These are phyloP conservation scores for Fusarium heterosporum DNA, from an alignment of 2,329 filamentous ascomycete species.

Conservation along the genomic window DNA sequence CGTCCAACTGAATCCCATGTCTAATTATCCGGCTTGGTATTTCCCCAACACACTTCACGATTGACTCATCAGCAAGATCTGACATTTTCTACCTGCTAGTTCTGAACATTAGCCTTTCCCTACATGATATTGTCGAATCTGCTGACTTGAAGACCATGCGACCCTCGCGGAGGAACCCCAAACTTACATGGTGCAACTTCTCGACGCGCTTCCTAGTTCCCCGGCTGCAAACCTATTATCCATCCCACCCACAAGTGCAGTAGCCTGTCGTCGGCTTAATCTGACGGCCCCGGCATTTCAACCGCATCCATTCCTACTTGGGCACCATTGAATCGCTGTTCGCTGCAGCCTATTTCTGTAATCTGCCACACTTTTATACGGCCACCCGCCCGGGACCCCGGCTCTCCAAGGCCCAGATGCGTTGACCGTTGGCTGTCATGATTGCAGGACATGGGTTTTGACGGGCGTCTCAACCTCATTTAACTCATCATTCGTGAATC, in stretches of 20 bases:
- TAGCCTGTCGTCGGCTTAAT: conserved; percentile 38
- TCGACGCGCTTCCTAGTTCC: not conserved
- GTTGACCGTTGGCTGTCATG: conserved; percentile 29
- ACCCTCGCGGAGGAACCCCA: conserved; percentile 27
- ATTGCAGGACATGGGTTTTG: conserved; percentile 28
- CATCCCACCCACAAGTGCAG: conserved; percentile 5
- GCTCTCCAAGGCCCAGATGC: conserved; percentile 31
- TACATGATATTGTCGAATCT: conserved; percentile 37
- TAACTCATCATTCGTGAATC: conserved; percentile 33
- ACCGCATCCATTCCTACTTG: conserved; percentile 22
- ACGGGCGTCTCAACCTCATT: conserved; percentile 27
- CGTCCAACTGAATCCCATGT: conserved; percentile 36
- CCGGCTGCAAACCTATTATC: conserved; percentile 6
- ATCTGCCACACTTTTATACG: conserved; percentile 31
- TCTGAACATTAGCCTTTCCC: conserved; percentile 12
- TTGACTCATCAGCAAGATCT: not conserved
- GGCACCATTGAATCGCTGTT: conserved; percentile 27
- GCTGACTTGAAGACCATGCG: conserved; percentile 45
- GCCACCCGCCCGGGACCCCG: conserved; percentile 25
- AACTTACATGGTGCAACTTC: conserved; percentile 25
- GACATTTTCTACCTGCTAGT: conserved; percentile 3
- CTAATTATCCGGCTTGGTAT: conserved; percentile 40
- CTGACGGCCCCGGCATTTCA: conserved; percentile 36
- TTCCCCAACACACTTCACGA: conserved; percentile 12
- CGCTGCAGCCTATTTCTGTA: conserved; percentile 28